These are phyloP conservation scores for Fusarium siculi DNA, from an alignment of 2,329 filamentous ascomycete species.

Conservation along the genomic window DNA sequence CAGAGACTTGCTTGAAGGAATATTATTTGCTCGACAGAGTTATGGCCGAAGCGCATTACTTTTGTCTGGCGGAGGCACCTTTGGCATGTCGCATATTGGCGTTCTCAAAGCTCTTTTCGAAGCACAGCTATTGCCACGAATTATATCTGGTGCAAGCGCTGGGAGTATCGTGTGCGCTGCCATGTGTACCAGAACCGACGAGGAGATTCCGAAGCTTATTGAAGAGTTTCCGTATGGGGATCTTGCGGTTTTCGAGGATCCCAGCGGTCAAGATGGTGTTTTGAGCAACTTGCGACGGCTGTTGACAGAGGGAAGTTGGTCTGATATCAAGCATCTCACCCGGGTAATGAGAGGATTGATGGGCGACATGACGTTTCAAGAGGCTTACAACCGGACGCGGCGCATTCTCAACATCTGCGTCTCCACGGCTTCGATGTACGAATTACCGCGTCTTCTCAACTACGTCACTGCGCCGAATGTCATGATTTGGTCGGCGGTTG, in stretches of 20 bases:
- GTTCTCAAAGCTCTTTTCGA: constrained; percentile 86
- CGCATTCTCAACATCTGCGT: constrained; percentile 95
- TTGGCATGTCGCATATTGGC: constrained; percentile 92
- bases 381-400: constrained; percentile 93
- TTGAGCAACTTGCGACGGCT: constrained; percentile 77
- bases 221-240: constrained; percentile 81
- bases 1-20: constrained; percentile 70
- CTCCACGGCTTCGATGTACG: constrained; percentile 86
- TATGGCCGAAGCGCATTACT: constrained; percentile 87
- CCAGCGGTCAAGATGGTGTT: constrained; percentile 67
- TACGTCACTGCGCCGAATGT: constrained; percentile 95
- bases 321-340: constrained; percentile 84
- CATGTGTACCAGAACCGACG: constrained; percentile 80
- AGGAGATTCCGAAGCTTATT: constrained; percentile 78
- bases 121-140: constrained; percentile 78
- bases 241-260: constrained; percentile 79
- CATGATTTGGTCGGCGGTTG: constrained; percentile 95
- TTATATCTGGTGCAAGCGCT: constrained; percentile 88
- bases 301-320: constrained; percentile 83
- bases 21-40: constrained; percentile 78
- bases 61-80: constrained; percentile 86
- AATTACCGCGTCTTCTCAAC: constrained; percentile 87
- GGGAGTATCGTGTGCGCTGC: constrained; percentile 88
- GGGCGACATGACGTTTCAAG: constrained; percentile 92
- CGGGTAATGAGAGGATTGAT: constrained; percentile 83